Evolutionary conservation across 352 stramenopile genomes (phyloP).

Genomic region (Pythium vanterpoolii): DNA sequence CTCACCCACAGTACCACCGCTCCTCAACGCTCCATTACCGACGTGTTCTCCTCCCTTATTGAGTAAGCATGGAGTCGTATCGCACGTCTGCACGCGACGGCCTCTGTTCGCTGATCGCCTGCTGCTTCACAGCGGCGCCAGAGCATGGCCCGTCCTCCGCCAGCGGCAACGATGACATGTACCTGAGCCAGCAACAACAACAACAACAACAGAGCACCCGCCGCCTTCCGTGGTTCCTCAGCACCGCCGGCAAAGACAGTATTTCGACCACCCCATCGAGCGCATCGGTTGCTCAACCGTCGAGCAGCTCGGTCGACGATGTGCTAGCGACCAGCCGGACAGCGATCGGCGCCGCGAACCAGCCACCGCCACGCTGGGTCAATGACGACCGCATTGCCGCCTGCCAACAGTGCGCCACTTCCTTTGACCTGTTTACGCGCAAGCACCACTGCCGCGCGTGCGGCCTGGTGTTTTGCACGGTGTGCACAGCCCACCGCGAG

Average conservation of each 20-base stretch:
- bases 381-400: constrained; percentile 49
- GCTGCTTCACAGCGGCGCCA: constrained; percentile 51
- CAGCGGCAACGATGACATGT: constrained; percentile 32
- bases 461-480: constrained; percentile 56
- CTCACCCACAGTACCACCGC: not conserved
- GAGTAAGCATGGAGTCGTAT: constrained; percentile 13
- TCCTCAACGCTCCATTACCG: not conserved
- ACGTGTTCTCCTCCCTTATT: not conserved
- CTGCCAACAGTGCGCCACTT: constrained; percentile 42
- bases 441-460: constrained; percentile 86
- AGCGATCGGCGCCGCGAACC: constrained; percentile 21
- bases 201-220: constrained; percentile 12
- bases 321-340: constrained; percentile 14
- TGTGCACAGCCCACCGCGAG: constrained; percentile 43
- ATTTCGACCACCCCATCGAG: not conserved
- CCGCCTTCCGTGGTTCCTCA: constrained; percentile 24
- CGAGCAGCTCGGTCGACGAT: constrained; percentile 15
- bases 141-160: not conserved
- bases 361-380: constrained; percentile 53
- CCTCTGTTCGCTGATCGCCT: constrained; percentile 46
- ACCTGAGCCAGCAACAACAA: constrained; percentile 32
- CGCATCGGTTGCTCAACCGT: not conserved
- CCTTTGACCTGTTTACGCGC: constrained; percentile 80
- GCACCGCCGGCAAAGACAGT: not conserved
- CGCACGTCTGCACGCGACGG: constrained; percentile 21